Evolutionary conservation across 2,329 filamentous ascomycete genomes (phyloP).

Genomic region (Diaporthe humulicola): DNA sequence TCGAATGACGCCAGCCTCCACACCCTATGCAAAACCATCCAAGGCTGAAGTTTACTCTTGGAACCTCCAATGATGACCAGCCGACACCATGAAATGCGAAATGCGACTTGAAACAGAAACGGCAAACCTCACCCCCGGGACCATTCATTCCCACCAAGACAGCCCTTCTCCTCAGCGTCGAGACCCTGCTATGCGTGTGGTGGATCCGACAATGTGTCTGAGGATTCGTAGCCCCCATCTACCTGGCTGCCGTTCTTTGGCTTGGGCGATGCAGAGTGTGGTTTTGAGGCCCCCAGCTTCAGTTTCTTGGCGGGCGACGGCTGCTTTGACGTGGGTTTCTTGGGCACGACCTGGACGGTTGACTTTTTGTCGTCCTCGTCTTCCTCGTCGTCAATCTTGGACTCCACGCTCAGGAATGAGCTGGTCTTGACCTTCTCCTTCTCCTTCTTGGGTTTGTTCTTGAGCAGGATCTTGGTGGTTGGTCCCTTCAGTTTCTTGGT

Average conservation of each 20-base stretch:
- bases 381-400: slow-evolving; percentile 54
- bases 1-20: slow-evolving; percentile 30
- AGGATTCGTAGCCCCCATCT: slow-evolving; percentile 69
- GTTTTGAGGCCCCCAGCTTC: slow-evolving; percentile 58
- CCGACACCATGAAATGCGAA: slow-evolving; percentile 32
- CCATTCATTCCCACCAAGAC: neutral
- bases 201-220: slow-evolving; percentile 68
- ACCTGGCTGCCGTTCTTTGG: slow-evolving; percentile 64
- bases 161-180: neutral
- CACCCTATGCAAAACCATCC: slow-evolving; percentile 33
- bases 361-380: slow-evolving; percentile 53
- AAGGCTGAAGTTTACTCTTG: slow-evolving; percentile 27
- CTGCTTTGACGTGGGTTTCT: slow-evolving; percentile 57
- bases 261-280: slow-evolving; percentile 61
- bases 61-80: slow-evolving; percentile 22
- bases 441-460: slow-evolving; percentile 70
- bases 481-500: slow-evolving; percentile 63
- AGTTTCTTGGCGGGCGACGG: slow-evolving; percentile 60
- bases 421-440: slow-evolving; percentile 61
- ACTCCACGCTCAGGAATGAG: slow-evolving; percentile 65
- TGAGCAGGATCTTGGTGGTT: slow-evolving; percentile 68
- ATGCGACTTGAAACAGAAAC: slow-evolving; percentile 22
- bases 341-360: slow-evolving; percentile 56
- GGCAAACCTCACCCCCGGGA: neutral
- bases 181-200: slow-evolving; percentile 46